phyloP scores from a whole-genome alignment of 192 early-diverging fungal genomes.

The Umbelopsis vinacea region DNA sequence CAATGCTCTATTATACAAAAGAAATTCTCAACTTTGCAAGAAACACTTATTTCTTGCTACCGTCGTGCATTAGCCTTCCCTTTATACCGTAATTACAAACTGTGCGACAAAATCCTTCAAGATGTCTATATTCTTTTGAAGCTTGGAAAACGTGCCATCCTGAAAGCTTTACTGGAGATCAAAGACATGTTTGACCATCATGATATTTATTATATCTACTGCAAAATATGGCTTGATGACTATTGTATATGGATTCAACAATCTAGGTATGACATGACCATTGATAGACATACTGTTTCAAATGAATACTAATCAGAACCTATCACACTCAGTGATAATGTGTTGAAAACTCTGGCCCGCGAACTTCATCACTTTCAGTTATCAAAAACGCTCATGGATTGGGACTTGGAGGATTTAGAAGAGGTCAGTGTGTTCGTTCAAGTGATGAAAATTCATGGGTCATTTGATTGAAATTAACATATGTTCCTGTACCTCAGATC shows the following conservation, averaged over 20 bases:
- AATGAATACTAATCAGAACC: background rate
- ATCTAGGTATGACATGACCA: slow-evolving; percentile 51
- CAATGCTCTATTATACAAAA: slow-evolving; percentile 20
- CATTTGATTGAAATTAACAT: background rate
- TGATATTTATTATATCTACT: slow-evolving; percentile 87
- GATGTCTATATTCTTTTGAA: slow-evolving; percentile 85
- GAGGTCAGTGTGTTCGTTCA: slow-evolving; percentile 32
- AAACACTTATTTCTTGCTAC: slow-evolving; percentile 64
- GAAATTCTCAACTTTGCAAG: slow-evolving; percentile 66
- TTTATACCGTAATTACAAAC: slow-evolving; percentile 78
- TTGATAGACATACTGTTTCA: slow-evolving; percentile 4
- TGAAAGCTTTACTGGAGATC: slow-evolving; percentile 80
- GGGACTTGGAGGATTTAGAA: slow-evolving; percentile 84
- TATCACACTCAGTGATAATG: slow-evolving; percentile 63
- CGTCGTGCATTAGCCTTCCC: slow-evolving; percentile 90
- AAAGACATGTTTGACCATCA: slow-evolving; percentile 84
- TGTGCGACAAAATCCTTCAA: slow-evolving; percentile 72
- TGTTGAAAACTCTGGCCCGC: slow-evolving; percentile 75
- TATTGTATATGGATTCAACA: slow-evolving; percentile 96
- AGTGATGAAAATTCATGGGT: background rate
- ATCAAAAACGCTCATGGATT: slow-evolving; percentile 71
- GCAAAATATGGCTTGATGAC: slow-evolving; percentile 89
- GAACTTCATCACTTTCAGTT: slow-evolving; percentile 77
- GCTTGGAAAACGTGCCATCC: slow-evolving; percentile 78
- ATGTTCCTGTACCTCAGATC: background rate